Percentiles rank a stretch among this genome's conserved stretches.
These are phyloP conservation scores for Viridothelium virens DNA, from an alignment of 495 filamentous ascomycete species.

Conservation along the genomic window DNA sequence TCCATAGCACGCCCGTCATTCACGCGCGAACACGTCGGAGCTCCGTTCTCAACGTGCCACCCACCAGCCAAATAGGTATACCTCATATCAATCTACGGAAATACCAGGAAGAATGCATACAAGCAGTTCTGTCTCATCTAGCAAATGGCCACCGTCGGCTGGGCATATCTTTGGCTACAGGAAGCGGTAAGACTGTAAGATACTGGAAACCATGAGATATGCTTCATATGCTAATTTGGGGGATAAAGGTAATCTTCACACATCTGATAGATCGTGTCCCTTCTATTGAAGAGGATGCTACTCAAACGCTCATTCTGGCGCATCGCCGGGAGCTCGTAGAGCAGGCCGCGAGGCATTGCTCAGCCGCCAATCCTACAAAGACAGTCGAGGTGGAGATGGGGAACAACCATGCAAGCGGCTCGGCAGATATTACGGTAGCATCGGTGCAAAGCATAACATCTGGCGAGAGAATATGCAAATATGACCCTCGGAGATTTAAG, in stretches of 20 bases:
- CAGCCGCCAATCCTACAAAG: constrained; percentile 66
- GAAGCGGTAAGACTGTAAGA: constrained; percentile 80
- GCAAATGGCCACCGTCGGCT: constrained; percentile 68
- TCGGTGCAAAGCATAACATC: constrained; percentile 75
- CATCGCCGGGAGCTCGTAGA: constrained; percentile 94
- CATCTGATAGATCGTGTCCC: constrained; percentile 77
- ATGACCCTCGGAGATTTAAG: constrained; percentile 73
- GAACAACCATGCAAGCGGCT: constrained; percentile 58
- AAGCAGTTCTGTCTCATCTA: constrained; percentile 67
- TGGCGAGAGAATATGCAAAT: constrained; percentile 67
- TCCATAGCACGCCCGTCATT: background rate
- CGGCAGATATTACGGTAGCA: constrained; percentile 90
- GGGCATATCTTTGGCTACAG: constrained; percentile 85
- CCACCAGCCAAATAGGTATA: background rate
- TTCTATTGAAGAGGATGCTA: constrained; percentile 47
- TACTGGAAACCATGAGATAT: background rate
- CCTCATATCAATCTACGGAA: constrained; percentile 32
- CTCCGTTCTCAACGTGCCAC: background rate
- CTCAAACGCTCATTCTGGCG: constrained; percentile 82
- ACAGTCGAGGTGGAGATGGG: constrained; percentile 88
- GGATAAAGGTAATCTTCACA: constrained; percentile 78
- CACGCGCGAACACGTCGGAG: background rate
- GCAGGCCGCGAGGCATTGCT: constrained; percentile 82
- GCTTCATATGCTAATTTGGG: constrained; percentile 8
- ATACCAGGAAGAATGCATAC: constrained; percentile 57